Base-by-base conservation (phyloP, 495 filamentous ascomycete species). In the Penicillium waksmanii region DNA sequence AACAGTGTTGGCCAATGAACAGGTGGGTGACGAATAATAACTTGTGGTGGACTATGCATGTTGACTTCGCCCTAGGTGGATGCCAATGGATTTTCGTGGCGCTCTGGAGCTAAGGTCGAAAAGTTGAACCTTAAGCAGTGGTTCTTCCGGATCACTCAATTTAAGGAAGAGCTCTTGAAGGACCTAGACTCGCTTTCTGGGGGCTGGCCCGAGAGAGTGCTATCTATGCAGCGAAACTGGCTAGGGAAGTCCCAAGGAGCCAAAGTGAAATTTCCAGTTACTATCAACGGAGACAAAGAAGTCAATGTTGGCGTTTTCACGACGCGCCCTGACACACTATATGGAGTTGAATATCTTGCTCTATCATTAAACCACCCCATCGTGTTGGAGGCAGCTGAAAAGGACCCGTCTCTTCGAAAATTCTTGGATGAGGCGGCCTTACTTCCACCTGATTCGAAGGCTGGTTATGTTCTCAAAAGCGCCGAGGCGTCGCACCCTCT, bases 1-100 rank as follows among this genome's bases (percentile, higher is more conserved):
- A 73, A 96, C 92, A 0, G 92, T 96, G 25, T 74, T 96, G 47
- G 92, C 92, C 1, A 96, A 96, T 69, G 92, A 96, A 66, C 92
- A 96, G 69, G 36, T 40, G 4, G 15, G 36, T 12, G 36, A n/a
- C 11, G 6, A 40, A 13, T 12, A 40, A 12, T n/a, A n/a, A 4
- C 7, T 13, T 9, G 15, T 2, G 36, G 15, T 12, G 15, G 36
- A 40, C 5, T 12, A 40, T 40, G 36, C 11, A 12, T 40, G 36
- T n/a, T 40, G 11, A 40, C 15, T 40, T 40, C 36, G 11, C 10
- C 36, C 11, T 40, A 40, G 36, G 92, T 96, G 10, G 91, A 93
- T 67, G 77, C 87, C 7, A 87, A 90, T 65, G 92, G 92, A 2
- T 85, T 78, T 63, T 96, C 92, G 7, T 96, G 92, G 92, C 81